These are phyloP conservation scores for Glonium stellatum DNA, from an alignment of 495 filamentous ascomycete genomes.

Conservation along the genomic window DNA sequence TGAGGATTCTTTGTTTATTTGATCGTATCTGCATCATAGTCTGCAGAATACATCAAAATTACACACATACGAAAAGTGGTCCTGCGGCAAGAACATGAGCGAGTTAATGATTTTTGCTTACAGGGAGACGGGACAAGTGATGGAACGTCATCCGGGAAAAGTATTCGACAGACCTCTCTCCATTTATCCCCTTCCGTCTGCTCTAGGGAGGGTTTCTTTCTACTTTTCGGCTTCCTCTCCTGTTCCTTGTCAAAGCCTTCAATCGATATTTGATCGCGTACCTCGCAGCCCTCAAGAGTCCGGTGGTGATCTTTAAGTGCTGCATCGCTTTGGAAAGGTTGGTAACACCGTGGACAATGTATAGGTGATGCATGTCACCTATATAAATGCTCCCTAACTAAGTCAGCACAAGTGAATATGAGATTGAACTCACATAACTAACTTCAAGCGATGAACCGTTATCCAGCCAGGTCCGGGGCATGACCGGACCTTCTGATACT, in stretches of 20 bases:
- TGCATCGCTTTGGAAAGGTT: conserved; percentile 4
- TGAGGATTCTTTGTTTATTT: no score
- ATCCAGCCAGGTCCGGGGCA: conserved; percentile 10
- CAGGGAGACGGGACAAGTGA: conserved; percentile 7
- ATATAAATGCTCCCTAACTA: conserved; percentile 15
- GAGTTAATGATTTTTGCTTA: conserved; percentile 7
- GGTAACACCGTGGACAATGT: conserved; percentile 12
- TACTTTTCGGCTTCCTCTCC: conserved; percentile 8
- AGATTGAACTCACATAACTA: background rate
- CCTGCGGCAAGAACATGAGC: background rate
- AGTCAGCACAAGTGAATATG: background rate
- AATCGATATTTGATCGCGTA: background rate
- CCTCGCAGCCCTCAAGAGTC: conserved; percentile 3
- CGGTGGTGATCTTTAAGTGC: conserved; percentile 10
- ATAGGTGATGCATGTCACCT: conserved; percentile 10
- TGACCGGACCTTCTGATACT: background rate
- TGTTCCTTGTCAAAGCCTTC: conserved; percentile 19
- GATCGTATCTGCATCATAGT: background rate
- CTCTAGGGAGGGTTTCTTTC: conserved; percentile 2
- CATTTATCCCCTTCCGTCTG: conserved; percentile 12
- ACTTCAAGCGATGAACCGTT: conserved; percentile 7
- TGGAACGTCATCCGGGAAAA: conserved; percentile 14
- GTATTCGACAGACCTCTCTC: conserved; percentile 10
- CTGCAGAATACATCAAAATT: background rate
- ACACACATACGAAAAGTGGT: background rate